A percentile compares a stretch with the other conserved stretches of the same genome.
Conservation (phyloP, 495 filamentous ascomycete genomes). For the Penicillium diatomitis region DNA sequence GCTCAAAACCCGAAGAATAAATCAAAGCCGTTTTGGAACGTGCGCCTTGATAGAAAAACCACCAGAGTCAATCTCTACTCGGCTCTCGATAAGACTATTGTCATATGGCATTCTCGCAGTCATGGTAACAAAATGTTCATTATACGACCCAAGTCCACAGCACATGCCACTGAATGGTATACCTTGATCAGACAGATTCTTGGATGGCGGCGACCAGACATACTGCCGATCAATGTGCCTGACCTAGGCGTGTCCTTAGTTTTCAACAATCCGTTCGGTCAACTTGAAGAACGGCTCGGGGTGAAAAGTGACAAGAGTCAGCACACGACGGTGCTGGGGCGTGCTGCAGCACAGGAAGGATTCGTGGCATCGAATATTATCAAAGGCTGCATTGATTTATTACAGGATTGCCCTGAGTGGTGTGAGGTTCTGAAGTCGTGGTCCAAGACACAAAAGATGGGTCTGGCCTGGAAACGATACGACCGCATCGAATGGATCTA, state of each 20-base stretch:
- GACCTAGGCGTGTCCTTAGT: slow-evolving; percentile 55
- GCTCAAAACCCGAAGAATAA: slow-evolving; percentile 43
- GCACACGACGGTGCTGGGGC: slow-evolving; percentile 37
- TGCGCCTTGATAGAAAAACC: slow-evolving; percentile 43
- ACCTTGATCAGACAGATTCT: slow-evolving; percentile 57
- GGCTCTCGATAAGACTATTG: slow-evolving; percentile 61
- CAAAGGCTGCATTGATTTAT: slow-evolving; percentile 47
- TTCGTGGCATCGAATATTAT: slow-evolving; percentile 49
- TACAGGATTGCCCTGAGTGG: slow-evolving; percentile 53
- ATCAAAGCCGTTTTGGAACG: slow-evolving; percentile 42
- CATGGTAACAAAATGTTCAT: slow-evolving; percentile 57
- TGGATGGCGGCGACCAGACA: slow-evolving; percentile 48
- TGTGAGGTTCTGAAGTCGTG: slow-evolving; percentile 51
- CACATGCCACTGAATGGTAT: slow-evolving; percentile 65
- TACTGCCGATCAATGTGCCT: slow-evolving; percentile 58
- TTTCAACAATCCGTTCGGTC: slow-evolving; percentile 56
- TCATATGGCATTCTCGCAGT: slow-evolving; percentile 52
- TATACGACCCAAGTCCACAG: slow-evolving; percentile 54
- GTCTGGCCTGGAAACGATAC: slow-evolving; percentile 68
- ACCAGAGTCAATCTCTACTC: slow-evolving; percentile 62
- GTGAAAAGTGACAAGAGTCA: slow-evolving; percentile 25
- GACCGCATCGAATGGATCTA: slow-evolving; percentile 69
- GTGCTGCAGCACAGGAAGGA: slow-evolving; percentile 40
- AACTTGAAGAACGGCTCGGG: slow-evolving; percentile 36
- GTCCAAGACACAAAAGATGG: slow-evolving; percentile 54